Conservation (phyloP, 2,329 filamentous ascomycete species). For the Dryadomyces quercivorus region DNA sequence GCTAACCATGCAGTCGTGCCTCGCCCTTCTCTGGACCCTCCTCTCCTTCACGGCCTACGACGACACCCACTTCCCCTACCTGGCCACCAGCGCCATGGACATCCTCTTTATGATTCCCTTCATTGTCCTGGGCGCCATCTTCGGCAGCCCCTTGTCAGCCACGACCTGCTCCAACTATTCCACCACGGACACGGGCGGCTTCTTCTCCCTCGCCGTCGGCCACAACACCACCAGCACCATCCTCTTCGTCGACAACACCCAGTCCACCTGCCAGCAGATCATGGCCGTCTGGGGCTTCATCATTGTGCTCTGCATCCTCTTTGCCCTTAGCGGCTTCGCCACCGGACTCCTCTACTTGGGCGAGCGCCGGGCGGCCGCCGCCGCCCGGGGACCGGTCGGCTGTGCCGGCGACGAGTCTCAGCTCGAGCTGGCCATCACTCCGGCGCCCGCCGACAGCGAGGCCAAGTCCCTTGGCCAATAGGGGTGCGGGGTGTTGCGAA, state of each 20-base stretch:
- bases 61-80: constrained; percentile 64
- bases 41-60: constrained; percentile 32
- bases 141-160: constrained; percentile 71
- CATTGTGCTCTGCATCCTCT: constrained; percentile 65
- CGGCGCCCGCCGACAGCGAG: neutral
- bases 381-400: constrained; percentile 26
- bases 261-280: constrained; percentile 65
- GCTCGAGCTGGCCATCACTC: constrained; percentile 7
- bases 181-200: constrained; percentile 24
- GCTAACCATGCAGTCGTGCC: constrained; percentile 47
- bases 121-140: constrained; percentile 61
- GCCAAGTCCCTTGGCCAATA: constrained; percentile 4
- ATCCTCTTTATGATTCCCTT: constrained; percentile 60
- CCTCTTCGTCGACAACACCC: constrained; percentile 37
- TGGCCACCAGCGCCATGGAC: constrained; percentile 57
- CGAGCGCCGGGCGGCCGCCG: constrained; percentile 25
- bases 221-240: constrained; percentile 20
- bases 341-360: constrained; percentile 51
- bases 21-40: constrained; percentile 66
- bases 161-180: constrained; percentile 54
- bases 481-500: constrained; percentile 12
- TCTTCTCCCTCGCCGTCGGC: constrained; percentile 28
- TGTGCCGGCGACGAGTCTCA: constrained; percentile 4
- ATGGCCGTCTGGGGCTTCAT: constrained; percentile 80
- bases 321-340: constrained; percentile 49